These are phyloP conservation scores for Lanmaoa rubissima DNA, from an alignment of 768 basidiomycete genomes.

Conservation along the genomic window DNA sequence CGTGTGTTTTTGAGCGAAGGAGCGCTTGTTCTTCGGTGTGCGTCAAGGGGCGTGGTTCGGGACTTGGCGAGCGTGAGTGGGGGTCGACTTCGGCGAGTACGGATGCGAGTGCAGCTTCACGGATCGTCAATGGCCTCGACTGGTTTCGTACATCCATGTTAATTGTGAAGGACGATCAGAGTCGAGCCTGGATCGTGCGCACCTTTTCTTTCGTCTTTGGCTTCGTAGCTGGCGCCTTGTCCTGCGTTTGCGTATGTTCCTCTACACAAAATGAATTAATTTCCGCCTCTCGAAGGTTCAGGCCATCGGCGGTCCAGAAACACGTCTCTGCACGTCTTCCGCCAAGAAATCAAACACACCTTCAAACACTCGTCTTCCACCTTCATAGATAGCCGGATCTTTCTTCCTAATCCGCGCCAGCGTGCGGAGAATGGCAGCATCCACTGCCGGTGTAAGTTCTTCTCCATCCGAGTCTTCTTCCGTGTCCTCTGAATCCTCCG, in stretches of 20 bases:
- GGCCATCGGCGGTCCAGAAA: background rate
- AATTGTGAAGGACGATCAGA: background rate
- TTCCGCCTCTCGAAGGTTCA: background rate
- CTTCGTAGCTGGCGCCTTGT: conserved; percentile 23
- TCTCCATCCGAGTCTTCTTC: conserved; percentile 96
- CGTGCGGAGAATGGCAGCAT: conserved; percentile 91
- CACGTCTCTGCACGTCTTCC: background rate
- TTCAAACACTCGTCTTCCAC: conserved; percentile 69
- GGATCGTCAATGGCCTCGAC: conserved; percentile 72
- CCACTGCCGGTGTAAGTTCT: conserved; percentile 89
- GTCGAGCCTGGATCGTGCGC: conserved; percentile 1
- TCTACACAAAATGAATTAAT: conserved; percentile 39
- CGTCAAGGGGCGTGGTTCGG: conserved; percentile 51
- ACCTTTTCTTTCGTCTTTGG: conserved; percentile 53
- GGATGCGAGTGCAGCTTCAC: conserved; percentile 68
- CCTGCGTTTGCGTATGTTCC: conserved; percentile 53
- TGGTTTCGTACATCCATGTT: conserved; percentile 23
- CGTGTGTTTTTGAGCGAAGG: conserved; percentile 79
- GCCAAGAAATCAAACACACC: conserved; percentile 43
- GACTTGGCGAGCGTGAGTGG: conserved; percentile 57
- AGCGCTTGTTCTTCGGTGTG: conserved; percentile 75
- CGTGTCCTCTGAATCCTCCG: conserved; percentile 63
- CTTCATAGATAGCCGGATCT: conserved; percentile 84
- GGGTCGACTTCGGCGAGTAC: conserved; percentile 49
- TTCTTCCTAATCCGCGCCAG: conserved; percentile 78